Evolutionary conservation across 495 filamentous ascomycete species (phyloP).

Genomic region (Sabuloglossum arenarium): DNA sequence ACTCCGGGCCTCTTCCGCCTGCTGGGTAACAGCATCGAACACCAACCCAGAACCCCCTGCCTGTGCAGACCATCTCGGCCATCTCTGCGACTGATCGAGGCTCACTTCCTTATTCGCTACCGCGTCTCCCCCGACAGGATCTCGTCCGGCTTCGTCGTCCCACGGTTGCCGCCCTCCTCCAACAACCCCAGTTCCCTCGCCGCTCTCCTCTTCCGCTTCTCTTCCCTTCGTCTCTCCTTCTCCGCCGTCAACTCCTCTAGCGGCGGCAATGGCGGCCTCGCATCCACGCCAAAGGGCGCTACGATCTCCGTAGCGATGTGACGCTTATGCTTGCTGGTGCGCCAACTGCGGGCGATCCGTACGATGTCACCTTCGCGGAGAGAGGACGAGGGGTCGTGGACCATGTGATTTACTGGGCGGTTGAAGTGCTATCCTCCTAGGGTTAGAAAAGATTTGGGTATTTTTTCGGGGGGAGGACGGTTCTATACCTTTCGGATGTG

Average conservation of each 20-base stretch:
- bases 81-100: not conserved
- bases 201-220: constrained; percentile 6
- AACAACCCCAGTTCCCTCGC: not conserved
- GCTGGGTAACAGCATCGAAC: not conserved
- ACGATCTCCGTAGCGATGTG: constrained; percentile 65
- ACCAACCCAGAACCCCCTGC: not conserved
- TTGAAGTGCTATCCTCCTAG: constrained; percentile 19
- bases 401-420: constrained; percentile 23
- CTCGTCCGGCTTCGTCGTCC: not conserved
- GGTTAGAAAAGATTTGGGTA: not conserved
- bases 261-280: constrained; percentile 19
- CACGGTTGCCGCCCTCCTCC: not conserved
- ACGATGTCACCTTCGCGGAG: constrained; percentile 59
- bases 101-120: not conserved
- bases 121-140: not conserved
- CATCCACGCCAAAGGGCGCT: constrained; percentile 39
- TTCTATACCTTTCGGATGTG: constrained; percentile 30
- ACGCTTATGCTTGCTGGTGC: constrained; percentile 40
- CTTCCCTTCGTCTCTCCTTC: constrained; percentile 5
- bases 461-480: not conserved
- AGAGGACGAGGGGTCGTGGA: constrained; percentile 57
- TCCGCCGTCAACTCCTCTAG: constrained; percentile 13
- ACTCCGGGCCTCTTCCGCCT: not conserved
- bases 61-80: not conserved
- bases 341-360: constrained; percentile 47